Percentiles rank a stretch among this genome's conserved stretches.
phyloP scores from a whole-genome alignment of 108 stramenopile species.

The Discostella pseudostelligera region DNA sequence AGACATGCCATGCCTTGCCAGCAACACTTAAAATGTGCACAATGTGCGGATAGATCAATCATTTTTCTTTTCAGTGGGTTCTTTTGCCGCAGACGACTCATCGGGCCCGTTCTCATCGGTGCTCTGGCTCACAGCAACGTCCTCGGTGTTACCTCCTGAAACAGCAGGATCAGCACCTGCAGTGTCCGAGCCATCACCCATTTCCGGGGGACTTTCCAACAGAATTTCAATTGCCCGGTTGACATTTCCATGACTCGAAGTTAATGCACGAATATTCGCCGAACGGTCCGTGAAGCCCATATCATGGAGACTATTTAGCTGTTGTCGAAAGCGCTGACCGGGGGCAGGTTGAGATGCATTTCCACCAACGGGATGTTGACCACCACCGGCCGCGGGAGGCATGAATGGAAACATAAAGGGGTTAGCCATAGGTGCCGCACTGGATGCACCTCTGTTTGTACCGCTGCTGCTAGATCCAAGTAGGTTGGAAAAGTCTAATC shows the following conservation, averaged over 20 bases:
- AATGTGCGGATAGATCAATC: constrained; percentile 34
- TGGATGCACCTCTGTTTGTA: constrained; percentile 25
- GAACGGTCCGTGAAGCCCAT: constrained; percentile 91
- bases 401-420: constrained; percentile 22
- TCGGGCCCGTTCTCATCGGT: neutral
- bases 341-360: constrained; percentile 34
- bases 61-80: constrained; percentile 65
- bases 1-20: too few relatives aligned
- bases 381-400: constrained; percentile 14
- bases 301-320: constrained; percentile 70
- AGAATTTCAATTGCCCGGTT: constrained; percentile 84
- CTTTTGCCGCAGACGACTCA: constrained; percentile 45
- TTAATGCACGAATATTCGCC: constrained; percentile 67
- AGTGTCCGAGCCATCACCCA: constrained; percentile 11
- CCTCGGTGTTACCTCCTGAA: constrained; percentile 14
- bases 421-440: constrained; percentile 22
- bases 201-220: constrained; percentile 49
- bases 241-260: constrained; percentile 76
- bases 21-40: too few relatives aligned
- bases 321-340: constrained; percentile 68
- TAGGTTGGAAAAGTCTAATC: constrained; percentile 65
- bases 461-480: constrained; percentile 9
- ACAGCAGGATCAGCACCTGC: constrained; percentile 15
- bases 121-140: constrained; percentile 8
- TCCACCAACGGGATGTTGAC: constrained; percentile 10